phyloP scores from a whole-genome alignment of 306 rosid genomes.

The Dalbergia cultrata region DNA sequence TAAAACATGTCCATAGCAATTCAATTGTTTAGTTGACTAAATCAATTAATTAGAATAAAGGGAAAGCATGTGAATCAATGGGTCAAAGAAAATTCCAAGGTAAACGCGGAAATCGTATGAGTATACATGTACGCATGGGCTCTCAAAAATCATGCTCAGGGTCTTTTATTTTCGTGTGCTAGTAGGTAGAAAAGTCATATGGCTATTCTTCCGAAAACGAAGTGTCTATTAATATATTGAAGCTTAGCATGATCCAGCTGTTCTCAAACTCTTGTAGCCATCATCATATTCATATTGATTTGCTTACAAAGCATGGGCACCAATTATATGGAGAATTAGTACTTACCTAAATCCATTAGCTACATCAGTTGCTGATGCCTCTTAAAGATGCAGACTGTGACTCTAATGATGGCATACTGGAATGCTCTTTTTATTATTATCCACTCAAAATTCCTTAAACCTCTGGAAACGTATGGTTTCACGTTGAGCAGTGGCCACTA shows the following conservation, averaged over 20 bases:
- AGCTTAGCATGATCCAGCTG: slow-evolving; percentile 62
- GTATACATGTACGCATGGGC: neutral
- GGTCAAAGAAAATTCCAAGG: slow-evolving; percentile 30
- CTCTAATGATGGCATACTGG: slow-evolving; percentile 33
- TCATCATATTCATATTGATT: slow-evolving; percentile 35
- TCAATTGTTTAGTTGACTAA: neutral
- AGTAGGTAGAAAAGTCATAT: neutral
- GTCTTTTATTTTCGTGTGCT: neutral
- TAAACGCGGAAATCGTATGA: slow-evolving; percentile 52
- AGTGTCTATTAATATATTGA: slow-evolving; percentile 46
- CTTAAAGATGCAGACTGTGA: slow-evolving; percentile 39
- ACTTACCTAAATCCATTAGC: slow-evolving; percentile 19
- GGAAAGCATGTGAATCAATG: neutral
- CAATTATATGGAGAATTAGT: slow-evolving; percentile 35
- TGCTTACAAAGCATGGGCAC: slow-evolving; percentile 37
- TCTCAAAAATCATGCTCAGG: neutral
- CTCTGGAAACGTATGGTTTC: slow-evolving; percentile 8
- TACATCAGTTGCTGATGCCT: slow-evolving; percentile 1
- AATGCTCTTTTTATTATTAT: slow-evolving; percentile 40
- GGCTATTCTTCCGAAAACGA: slow-evolving; percentile 27
- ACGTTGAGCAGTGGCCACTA: slow-evolving; percentile 11
- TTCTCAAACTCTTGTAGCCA: slow-evolving; percentile 50
- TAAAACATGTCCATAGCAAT: slow-evolving; percentile 15
- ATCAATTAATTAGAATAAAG: neutral
- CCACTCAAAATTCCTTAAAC: slow-evolving; percentile 26